Conservation (phyloP, 2,329 filamentous ascomycete species). For the Pseudogymnoascus sp. region DNA sequence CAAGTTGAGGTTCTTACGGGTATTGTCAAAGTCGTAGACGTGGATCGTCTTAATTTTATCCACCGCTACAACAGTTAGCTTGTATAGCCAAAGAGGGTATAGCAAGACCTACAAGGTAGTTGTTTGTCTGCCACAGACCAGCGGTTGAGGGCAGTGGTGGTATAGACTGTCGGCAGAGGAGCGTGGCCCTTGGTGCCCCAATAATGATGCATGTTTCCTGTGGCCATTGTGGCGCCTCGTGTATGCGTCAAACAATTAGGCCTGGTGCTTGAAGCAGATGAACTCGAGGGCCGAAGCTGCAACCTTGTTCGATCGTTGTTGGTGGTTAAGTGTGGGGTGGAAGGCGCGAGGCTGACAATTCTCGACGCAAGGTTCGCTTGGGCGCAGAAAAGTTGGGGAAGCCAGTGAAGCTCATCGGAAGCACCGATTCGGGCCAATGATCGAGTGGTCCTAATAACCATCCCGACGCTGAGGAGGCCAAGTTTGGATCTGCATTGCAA, state of each 20-base stretch:
- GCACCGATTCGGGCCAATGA: background rate
- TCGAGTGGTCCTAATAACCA: background rate
- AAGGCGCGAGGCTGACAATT: conserved; percentile 2
- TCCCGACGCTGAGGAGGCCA: background rate
- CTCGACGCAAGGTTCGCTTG: background rate
- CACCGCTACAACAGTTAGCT: conserved; percentile 37
- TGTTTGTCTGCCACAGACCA: conserved; percentile 75
- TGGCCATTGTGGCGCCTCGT: background rate
- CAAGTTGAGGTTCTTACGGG: conserved; percentile 48
- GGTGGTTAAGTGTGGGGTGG: conserved; percentile 1
- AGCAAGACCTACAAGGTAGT: conserved; percentile 52
- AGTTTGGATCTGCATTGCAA: background rate
- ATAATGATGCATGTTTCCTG: conserved; percentile 8
- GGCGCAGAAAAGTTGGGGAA: background rate
- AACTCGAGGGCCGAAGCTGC: background rate
- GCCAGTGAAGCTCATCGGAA: background rate
- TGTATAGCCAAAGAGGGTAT: conserved; percentile 10
- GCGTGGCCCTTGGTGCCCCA: conserved; percentile 12
- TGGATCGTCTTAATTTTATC: conserved; percentile 72
- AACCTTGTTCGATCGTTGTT: conserved; percentile 1
- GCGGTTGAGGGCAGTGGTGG: conserved; percentile 67
- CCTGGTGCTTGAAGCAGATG: background rate
- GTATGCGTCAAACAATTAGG: background rate
- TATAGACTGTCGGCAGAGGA: conserved; percentile 32
- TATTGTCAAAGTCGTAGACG: conserved; percentile 98